Evolutionary conservation across 306 rosid genomes (phyloP), one percentile per base, ranked within the genome.

Genomic region (Inga leiocalycina): DNA sequence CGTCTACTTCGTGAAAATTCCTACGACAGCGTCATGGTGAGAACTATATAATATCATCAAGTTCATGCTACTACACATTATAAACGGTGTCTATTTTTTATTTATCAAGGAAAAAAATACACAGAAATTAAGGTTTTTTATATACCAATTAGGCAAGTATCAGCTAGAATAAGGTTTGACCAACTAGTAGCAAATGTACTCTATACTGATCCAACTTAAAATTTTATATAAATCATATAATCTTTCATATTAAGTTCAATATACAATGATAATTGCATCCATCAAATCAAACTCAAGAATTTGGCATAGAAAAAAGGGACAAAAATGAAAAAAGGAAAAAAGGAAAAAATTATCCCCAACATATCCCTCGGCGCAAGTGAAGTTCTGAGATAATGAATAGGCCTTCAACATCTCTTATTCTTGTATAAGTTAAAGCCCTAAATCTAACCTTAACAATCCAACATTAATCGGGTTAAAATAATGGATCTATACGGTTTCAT

Each of bases 1-100:
- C 83, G 22, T 91, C 98, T 84, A 94, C 85, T 62, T 82, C 72
- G 77, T 67, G 79, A 83, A 96, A 94, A 86, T 92, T 88, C 98
- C 99, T 96, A 90, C 76, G 88, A 80, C 44, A 80, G 59, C 81
- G 68, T 67, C 66, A 54, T 67, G 85, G 80, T 5, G 43, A 65
- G 43, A 65, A 65, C 71, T 32, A 37, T 14, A 14, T 20, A 65
- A 34, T 14, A 65, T 6, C 39, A 32, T 76, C 39, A 79, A 41
- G 68, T 81, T 71, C 51, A 82, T 71, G 77, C 48, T 54, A 79
- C 75, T 59, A 71, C 65, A 56, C 68, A 37, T 71, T 9, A 67
- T 1, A 1, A 22, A 82, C 67, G 10, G 49, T 61, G 70, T 74
- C 45, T 27, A 19, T 41, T 27, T 27, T 62, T 70, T 79, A 59